Evolutionary conservation across 441 rosid genomes (phyloP), one percentile per base, ranked within the genome.

Genomic region (Viola pubescens): DNA sequence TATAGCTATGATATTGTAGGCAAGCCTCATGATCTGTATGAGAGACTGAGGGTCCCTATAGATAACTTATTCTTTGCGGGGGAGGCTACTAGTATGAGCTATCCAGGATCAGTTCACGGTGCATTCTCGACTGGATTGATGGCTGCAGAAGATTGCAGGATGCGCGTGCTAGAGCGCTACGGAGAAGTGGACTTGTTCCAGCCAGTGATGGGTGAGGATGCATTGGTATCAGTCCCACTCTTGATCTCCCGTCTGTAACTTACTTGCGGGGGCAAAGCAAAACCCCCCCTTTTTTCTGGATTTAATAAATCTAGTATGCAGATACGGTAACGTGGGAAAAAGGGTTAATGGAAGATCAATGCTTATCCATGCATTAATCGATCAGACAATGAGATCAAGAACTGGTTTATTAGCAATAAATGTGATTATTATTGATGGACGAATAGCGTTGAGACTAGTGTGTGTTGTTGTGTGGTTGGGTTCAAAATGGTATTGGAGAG

Each of bases 51-150:
- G 78, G 74, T 83, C 26, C 97, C 99, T 5, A 77, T 94, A 6
- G 99, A 94, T 73, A 94, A 94, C 71, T 58, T 94, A 67, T 94
- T 94, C 86, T 94, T 94, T 80, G 97, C 97, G 0, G 97, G 99
- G 53, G 99, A 94, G 78, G 99, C 97, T 13, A 86, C 97, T 4
- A 94, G 97, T 59, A 41, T 63, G 64, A 80, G 75, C 79, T 86
- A 70, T 75, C 91, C 96, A 0, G 96, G 96, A 13, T 94, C 95
- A 8, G 90, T 88, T 48, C 99, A 90, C 13, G 99, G 96, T 37
- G 99, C 99, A 9, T 94, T 70, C 74, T 81, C 95, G 2, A 90
- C 95, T 0, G 97, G 97, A 41, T 44, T 86, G 71, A 70, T 83
- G 83, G 97, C 96, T 14, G 96, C 92, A 0, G 94, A 94, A 68